Evolutionary conservation across 1,284 basidiomycete genomes (phyloP).

Genomic region (Puccinia coronata): DNA sequence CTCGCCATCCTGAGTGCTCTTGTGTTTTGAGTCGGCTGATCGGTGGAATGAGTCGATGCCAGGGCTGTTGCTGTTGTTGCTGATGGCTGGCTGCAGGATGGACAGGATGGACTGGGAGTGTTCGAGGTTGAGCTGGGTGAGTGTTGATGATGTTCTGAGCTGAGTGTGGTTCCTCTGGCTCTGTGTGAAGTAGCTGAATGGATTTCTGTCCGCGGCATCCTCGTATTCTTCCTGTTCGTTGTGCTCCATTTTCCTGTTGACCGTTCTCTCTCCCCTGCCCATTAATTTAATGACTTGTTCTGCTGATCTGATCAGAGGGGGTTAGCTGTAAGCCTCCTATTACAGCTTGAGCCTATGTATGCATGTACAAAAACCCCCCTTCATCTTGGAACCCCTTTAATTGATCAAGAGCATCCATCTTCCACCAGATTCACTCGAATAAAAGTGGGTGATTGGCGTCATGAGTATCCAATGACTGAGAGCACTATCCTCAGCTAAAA

Average conservation of each 20-base stretch:
- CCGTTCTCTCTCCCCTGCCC: neutral
- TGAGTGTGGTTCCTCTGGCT: neutral
- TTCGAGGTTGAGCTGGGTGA: constrained; percentile 8
- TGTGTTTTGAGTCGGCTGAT: neutral
- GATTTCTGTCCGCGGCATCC: neutral
- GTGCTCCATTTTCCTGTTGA: neutral
- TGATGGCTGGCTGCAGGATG: neutral
- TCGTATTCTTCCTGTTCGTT: neutral
- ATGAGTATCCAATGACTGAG: no score
- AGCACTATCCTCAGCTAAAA: no score
- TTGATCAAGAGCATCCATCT: no score
- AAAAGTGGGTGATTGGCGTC: no score
- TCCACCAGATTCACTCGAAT: no score
- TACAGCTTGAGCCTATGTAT: no score
- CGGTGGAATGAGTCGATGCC: neutral
- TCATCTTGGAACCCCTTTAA: no score
- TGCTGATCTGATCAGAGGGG: no score
- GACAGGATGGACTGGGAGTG: constrained; percentile 6
- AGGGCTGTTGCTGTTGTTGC: neutral
- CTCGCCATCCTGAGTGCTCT: neutral
- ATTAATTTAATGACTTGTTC: no score
- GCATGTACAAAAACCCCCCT: no score
- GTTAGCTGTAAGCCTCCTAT: no score
- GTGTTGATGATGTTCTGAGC: constrained; percentile 16
- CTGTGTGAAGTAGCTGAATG: constrained; percentile 1